Evolutionary conservation across 768 basidiomycete genomes (phyloP).

Genomic region (Tulasnella sp.): DNA sequence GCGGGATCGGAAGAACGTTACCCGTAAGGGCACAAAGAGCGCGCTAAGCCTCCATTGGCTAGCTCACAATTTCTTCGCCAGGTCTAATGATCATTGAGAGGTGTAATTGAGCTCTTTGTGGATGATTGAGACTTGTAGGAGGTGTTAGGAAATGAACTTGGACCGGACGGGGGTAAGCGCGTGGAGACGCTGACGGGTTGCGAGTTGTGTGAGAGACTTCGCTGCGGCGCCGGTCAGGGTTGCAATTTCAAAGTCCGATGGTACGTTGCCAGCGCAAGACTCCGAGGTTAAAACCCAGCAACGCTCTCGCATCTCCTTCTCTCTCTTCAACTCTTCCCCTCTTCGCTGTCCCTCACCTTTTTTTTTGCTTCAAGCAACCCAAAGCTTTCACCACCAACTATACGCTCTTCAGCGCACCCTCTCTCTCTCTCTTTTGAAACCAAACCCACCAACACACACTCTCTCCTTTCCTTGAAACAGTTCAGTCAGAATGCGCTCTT

Average conservation of each 20-base stretch:
- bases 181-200: not conserved
- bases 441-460: not conserved
- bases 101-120: too few species aligned
- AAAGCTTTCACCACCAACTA: not conserved
- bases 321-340: not conserved
- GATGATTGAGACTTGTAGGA: too few species aligned
- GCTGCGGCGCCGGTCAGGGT: not conserved
- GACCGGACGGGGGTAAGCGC: not conserved
- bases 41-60: not conserved
- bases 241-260: not conserved
- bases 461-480: constrained; percentile 11
- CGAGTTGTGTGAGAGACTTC: constrained; percentile 1
- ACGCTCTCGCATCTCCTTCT: not conserved
- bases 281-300: not conserved
- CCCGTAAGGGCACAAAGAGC: not conserved
- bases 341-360: not conserved
- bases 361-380: not conserved
- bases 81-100: not conserved
- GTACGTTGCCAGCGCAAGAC: not conserved
- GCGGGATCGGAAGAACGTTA: not conserved
- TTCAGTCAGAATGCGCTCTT: constrained; percentile 13
- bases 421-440: not conserved
- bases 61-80: not conserved
- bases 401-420: not conserved
- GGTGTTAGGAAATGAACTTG: not conserved